Base-by-base conservation (phyloP, 1,284 basidiomycete species). In the Rugosomyces carneus region DNA sequence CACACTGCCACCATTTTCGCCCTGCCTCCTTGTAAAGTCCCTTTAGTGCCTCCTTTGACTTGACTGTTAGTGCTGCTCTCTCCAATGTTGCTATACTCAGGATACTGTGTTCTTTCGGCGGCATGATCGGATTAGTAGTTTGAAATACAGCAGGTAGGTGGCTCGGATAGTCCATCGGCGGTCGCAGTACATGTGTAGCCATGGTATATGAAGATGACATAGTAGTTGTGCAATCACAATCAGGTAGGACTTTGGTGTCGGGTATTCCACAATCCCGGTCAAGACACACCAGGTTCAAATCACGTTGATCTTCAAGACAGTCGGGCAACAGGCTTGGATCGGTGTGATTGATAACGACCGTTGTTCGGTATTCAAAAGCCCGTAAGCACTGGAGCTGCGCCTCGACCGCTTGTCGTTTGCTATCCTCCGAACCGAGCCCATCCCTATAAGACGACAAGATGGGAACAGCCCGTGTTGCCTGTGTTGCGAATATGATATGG, bases 71-170 rank as follows among this genome's bases (percentile, higher is more conserved):
- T 21, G 84, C 70, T 16, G 75, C 83, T 44, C 86, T 73, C 54
- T 86, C 80, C 45, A 88, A 62, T 45, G 63, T 68, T 7, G 80
- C 73, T 10, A 78, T 66, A 39, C 78, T 81, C 19, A 89, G 60
- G 26, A 86, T 67, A 19, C 58, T 65, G 1, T 65, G 67, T 16
- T 68, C 60, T 34, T 60, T 60, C 13, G 81, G 76, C 1, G 73
- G 60, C 6, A 85, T 60, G 38, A 82, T 72, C 0, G 84, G 84
- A 60, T 89, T 89, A 11, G 84, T 89, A 13, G 83, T 88, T 62
- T 89, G 86, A 47, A 76, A 79, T 10, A 87, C 66, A 19, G 53
- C 47, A n/a, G 65, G 60, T 19, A 62, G 49, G 26, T 59, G 47
- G 38, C 44, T 29, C 13, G 64, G 55, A 47, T 65, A 64, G 48